Conservation (phyloP, 2,329 filamentous ascomycete genomes). For the Paraphoma sp. region DNA sequence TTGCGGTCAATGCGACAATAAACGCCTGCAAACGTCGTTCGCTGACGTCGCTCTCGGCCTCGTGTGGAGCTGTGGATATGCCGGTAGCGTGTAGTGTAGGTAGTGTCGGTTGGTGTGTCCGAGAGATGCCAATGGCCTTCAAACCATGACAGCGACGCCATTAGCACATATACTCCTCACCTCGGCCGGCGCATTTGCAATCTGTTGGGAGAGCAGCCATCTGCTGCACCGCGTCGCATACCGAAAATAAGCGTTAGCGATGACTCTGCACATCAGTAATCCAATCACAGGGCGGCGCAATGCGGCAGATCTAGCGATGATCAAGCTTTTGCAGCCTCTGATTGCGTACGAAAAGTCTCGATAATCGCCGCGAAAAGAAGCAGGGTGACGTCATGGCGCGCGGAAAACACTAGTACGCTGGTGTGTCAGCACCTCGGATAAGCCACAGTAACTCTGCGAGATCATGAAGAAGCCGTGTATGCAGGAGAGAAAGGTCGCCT, state of each 20-base stretch:
- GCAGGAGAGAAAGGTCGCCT: no score
- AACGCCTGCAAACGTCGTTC: neutral
- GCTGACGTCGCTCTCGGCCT: neutral
- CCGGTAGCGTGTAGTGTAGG: neutral
- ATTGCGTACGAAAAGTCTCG: neutral
- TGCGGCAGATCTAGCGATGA: neutral
- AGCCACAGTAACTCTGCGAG: neutral
- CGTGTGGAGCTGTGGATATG: neutral
- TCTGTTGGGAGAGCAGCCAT: neutral
- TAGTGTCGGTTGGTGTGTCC: neutral
- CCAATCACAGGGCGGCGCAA: neutral
- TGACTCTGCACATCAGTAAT: neutral
- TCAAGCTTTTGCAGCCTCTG: neutral
- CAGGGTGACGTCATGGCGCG: neutral
- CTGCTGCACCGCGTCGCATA: neutral
- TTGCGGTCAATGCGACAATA: neutral
- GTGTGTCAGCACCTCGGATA: neutral
- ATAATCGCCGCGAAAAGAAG: neutral
- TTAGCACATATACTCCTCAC: neutral
- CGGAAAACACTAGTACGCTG: neutral
- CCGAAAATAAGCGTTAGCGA: neutral
- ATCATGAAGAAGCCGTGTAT: neutral
- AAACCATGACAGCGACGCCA: neutral
- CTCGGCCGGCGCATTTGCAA: neutral
- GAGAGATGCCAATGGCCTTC: neutral